Evolutionary conservation across 140 eudicot genomes (phyloP).

Genomic region (Ambrosia hybrid): DNA sequence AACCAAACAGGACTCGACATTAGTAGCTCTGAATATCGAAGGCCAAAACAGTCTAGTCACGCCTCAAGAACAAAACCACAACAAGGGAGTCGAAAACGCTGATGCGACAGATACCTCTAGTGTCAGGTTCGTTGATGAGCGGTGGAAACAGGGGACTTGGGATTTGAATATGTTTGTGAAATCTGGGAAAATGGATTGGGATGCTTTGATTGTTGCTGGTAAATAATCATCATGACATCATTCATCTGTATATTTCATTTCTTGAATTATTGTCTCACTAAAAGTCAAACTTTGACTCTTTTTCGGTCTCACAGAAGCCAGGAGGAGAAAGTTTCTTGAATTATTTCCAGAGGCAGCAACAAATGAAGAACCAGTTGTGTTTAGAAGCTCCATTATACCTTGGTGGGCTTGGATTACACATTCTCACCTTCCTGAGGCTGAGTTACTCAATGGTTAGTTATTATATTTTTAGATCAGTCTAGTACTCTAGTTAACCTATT

Average conservation of each 20-base stretch:
- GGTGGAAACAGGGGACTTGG: constrained; percentile 86
- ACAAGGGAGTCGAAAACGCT: constrained; percentile 14
- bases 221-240: neutral
- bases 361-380: constrained; percentile 52
- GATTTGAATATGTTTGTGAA: constrained; percentile 79
- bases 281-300: neutral
- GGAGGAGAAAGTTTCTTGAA: constrained; percentile 65
- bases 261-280: neutral
- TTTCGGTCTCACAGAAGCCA: constrained; percentile 55
- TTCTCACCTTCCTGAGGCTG: constrained; percentile 79
- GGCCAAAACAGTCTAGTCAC: constrained; percentile 24
- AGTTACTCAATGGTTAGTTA: constrained; percentile 61
- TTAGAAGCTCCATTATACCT: constrained; percentile 69
- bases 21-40: constrained; percentile 41
- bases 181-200: constrained; percentile 76
- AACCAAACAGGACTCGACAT: constrained; percentile 35
- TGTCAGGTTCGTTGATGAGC: constrained; percentile 43
- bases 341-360: constrained; percentile 54
- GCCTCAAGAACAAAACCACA: constrained; percentile 7
- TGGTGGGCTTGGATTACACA: constrained; percentile 87
- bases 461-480: too few relatives aligned
- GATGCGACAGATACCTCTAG: constrained; percentile 20
- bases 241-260: neutral
- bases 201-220: constrained; percentile 73
- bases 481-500: neutral